phyloP scores from a whole-genome alignment of 2,329 filamentous ascomycete genomes.

The Ceratocystis smalleyi region DNA sequence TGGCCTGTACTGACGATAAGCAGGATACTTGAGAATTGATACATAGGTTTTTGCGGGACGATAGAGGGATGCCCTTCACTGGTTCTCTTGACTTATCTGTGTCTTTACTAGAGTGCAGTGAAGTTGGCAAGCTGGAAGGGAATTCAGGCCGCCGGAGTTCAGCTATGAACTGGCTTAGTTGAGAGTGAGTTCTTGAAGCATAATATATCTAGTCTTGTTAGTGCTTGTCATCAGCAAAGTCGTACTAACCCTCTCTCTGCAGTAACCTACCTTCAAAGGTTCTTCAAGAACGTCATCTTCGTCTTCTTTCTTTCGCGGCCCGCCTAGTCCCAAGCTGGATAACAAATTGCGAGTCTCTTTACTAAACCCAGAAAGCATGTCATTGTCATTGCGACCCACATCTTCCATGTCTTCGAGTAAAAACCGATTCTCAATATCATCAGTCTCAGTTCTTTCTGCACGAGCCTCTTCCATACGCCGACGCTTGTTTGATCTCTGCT shows the following conservation, averaged over 20 bases:
- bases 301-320: slow-evolving; percentile 24
- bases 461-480: slow-evolving; percentile 28
- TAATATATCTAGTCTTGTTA: slow-evolving; percentile 54
- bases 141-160: slow-evolving; percentile 67
- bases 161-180: slow-evolving; percentile 72
- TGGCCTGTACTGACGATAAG: slow-evolving; percentile 57
- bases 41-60: slow-evolving; percentile 74
- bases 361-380: slow-evolving; percentile 44
- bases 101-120: slow-evolving; percentile 21
- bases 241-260: neutral
- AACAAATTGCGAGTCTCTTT: slow-evolving; percentile 62
- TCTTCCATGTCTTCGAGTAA: slow-evolving; percentile 56
- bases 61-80: slow-evolving; percentile 68
- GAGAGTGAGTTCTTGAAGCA: slow-evolving; percentile 84
- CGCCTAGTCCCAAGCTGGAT: slow-evolving; percentile 43
- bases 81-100: slow-evolving; percentile 21
- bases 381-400: slow-evolving; percentile 22
- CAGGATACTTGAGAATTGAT: slow-evolving; percentile 72
- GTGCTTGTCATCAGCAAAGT: slow-evolving; percentile 17
- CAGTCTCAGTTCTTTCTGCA: slow-evolving; percentile 16
- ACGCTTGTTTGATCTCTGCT: slow-evolving; percentile 34
- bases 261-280: slow-evolving; percentile 46
- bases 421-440: slow-evolving; percentile 53
- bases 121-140: slow-evolving; percentile 49
- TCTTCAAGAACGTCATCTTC: slow-evolving; percentile 38